Evolutionary conservation across 2,329 filamentous ascomycete genomes (phyloP).

Genomic region (Fusarium sp.): DNA sequence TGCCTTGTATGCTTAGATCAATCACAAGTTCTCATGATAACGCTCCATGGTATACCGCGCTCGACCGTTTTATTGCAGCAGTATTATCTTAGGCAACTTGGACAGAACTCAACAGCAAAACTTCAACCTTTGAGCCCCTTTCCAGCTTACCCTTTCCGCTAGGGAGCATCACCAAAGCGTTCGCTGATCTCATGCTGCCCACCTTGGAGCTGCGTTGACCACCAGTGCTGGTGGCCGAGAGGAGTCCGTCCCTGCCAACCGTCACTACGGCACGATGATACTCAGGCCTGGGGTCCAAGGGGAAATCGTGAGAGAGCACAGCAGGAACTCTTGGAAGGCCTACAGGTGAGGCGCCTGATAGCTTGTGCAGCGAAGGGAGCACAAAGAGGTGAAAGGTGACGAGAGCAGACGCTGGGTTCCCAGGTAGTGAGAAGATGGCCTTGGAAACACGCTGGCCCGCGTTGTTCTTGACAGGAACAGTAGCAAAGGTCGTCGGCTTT

Average conservation of each 20-base stretch:
- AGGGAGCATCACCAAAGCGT: constrained; percentile 83
- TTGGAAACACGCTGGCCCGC: constrained; percentile 67
- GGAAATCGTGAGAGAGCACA: constrained; percentile 74
- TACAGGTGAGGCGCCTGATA: constrained; percentile 71
- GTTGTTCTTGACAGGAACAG: constrained; percentile 73
- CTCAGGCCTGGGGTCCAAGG: constrained; percentile 81
- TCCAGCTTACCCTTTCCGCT: constrained; percentile 68
- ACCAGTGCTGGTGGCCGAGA: constrained; percentile 84
- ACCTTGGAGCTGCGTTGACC: constrained; percentile 90
- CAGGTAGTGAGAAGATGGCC: constrained; percentile 87
- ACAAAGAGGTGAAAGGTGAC: constrained; percentile 97
- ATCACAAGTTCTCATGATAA: constrained; percentile 30
- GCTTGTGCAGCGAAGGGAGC: constrained; percentile 82
- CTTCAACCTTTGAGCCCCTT: constrained; percentile 77
- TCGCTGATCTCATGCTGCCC: constrained; percentile 87
- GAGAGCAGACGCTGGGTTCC: constrained; percentile 91
- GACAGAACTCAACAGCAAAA: constrained; percentile 75
- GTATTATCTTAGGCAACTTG: constrained; percentile 35
- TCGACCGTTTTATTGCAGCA: not conserved
- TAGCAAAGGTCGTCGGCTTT: constrained; percentile 97
- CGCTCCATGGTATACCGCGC: not conserved
- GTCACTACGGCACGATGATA: constrained; percentile 87
- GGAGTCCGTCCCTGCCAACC: constrained; percentile 69
- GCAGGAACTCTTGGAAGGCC: constrained; percentile 80
- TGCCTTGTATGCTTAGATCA: constrained; percentile 35